Conservation (phyloP, 306 rosid species). For the Cotoneaster glaucophyllus region DNA sequence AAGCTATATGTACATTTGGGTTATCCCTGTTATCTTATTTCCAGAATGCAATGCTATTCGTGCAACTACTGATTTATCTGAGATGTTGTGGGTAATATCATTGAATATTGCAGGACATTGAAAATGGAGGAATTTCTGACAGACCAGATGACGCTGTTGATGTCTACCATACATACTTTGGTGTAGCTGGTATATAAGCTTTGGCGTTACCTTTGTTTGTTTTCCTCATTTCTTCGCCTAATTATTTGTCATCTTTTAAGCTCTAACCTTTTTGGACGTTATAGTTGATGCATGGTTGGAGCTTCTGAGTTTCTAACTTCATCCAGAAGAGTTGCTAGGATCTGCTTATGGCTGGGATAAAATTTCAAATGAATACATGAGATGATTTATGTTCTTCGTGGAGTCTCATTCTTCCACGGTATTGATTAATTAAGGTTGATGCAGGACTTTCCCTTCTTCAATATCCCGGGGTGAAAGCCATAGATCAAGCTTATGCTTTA, state of each 20-base stretch:
- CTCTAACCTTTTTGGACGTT: neutral
- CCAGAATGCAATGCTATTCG: neutral
- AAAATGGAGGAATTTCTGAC: slow-evolving; percentile 92
- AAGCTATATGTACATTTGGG: slow-evolving; percentile 10
- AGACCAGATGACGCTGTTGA: slow-evolving; percentile 93
- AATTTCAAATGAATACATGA: neutral
- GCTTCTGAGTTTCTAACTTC: neutral
- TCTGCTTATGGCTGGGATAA: neutral
- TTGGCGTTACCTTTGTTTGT: neutral
- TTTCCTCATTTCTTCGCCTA: neutral
- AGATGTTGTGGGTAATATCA: neutral
- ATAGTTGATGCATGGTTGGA: neutral
- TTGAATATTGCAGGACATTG: slow-evolving; percentile 52
- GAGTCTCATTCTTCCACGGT: neutral
- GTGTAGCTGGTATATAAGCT: slow-evolving; percentile 57
- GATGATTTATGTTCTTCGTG: neutral
- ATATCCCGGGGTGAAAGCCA: slow-evolving; percentile 71
- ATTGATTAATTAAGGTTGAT: slow-evolving; percentile 6
- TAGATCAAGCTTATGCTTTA: slow-evolving; percentile 76
- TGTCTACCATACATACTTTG: slow-evolving; percentile 78
- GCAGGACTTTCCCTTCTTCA: slow-evolving; percentile 86
- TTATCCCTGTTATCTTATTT: neutral
- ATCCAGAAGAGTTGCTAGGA: neutral
- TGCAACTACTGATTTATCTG: slow-evolving; percentile 13
- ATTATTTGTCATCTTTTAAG: neutral